A percentile compares a stretch with the other conserved stretches of the same genome.
Conservation (phyloP, 116 monocot genomes). For the Posidonia oceanica region DNA sequence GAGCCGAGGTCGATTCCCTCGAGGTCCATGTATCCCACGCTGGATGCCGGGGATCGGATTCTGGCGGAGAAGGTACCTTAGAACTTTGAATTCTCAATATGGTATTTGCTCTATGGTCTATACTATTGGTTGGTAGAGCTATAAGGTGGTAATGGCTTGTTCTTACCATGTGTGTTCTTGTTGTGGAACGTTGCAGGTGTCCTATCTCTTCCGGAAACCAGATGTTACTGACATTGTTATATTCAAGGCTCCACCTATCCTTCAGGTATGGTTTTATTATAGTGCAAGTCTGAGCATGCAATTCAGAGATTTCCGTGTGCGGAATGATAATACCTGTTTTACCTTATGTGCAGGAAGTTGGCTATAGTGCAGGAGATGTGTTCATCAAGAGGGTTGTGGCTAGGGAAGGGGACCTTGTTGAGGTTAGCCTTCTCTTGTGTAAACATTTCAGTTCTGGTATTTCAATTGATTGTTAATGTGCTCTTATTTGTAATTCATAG, state of each 20-base stretch:
- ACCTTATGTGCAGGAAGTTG: slow-evolving; percentile 25
- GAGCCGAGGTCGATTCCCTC: slow-evolving; percentile 89
- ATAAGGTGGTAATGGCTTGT: no score
- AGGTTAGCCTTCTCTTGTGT: slow-evolving; percentile 24
- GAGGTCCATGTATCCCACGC: slow-evolving; percentile 84
- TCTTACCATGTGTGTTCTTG: no score
- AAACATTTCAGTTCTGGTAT: background rate
- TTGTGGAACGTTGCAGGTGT: slow-evolving; percentile 29
- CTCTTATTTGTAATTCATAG: background rate
- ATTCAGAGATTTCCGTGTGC: background rate
- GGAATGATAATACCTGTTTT: background rate
- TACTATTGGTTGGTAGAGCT: no score
- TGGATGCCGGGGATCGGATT: slow-evolving; percentile 86
- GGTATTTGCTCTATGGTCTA: no score
- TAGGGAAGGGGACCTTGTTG: slow-evolving; percentile 55
- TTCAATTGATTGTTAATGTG: background rate
- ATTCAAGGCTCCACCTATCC: slow-evolving; percentile 43
- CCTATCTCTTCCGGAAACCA: slow-evolving; percentile 63
- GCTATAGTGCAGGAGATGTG: slow-evolving; percentile 47
- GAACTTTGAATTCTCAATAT: background rate
- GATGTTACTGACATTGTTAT: slow-evolving; percentile 67
- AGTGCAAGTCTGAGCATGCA: no score
- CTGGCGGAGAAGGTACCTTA: slow-evolving; percentile 83
- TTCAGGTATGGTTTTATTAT: slow-evolving; percentile 24
- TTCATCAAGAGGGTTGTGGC: slow-evolving; percentile 87